Percentiles rank a stretch among this genome's conserved stretches.
Conservation (phyloP, 257 asterid genomes). For the Gardenia jasminoides region DNA sequence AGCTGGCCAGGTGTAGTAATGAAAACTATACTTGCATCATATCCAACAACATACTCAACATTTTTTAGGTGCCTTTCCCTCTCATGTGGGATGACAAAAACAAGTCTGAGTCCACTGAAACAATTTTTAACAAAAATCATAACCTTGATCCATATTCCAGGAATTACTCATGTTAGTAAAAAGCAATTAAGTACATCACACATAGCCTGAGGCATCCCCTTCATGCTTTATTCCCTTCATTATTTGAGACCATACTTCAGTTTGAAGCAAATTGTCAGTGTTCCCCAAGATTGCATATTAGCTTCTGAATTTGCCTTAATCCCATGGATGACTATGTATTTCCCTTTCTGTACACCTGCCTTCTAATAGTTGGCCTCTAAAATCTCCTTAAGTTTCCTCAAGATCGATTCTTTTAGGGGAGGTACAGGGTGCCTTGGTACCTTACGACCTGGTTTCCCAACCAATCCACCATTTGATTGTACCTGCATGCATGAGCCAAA, state of each 20-base stretch:
- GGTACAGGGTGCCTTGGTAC: conserved; percentile 64
- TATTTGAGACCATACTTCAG: conserved; percentile 73
- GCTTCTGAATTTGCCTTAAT: conserved; percentile 89
- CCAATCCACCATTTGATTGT: conserved; percentile 73
- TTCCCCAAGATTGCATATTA: conserved; percentile 84
- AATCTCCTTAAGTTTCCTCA: conserved; percentile 70
- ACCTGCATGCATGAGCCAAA: conserved; percentile 45
- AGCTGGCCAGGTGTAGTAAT: conserved; percentile 95
- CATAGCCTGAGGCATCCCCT: neutral
- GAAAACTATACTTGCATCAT: conserved; percentile 72
- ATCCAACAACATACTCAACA: conserved; percentile 63
- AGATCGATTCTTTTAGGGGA: conserved; percentile 66
- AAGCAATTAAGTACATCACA: neutral
- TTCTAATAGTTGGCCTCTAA: conserved; percentile 69
- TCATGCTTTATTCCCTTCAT: conserved; percentile 60
- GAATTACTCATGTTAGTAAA: neutral
- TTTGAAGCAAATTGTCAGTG: conserved; percentile 84
- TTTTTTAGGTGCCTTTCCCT: conserved; percentile 72
- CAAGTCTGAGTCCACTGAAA: conserved; percentile 64
- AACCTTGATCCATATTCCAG: no score
- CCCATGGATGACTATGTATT: conserved; percentile 77
- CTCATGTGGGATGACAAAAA: conserved; percentile 87
- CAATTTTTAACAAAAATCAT: conserved; percentile 5
- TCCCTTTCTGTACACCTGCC: conserved; percentile 74
- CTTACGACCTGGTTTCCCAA: conserved; percentile 63